Base-by-base conservation (phyloP, 2,329 filamentous ascomycete species). In the Calonectria multiphialidica region DNA sequence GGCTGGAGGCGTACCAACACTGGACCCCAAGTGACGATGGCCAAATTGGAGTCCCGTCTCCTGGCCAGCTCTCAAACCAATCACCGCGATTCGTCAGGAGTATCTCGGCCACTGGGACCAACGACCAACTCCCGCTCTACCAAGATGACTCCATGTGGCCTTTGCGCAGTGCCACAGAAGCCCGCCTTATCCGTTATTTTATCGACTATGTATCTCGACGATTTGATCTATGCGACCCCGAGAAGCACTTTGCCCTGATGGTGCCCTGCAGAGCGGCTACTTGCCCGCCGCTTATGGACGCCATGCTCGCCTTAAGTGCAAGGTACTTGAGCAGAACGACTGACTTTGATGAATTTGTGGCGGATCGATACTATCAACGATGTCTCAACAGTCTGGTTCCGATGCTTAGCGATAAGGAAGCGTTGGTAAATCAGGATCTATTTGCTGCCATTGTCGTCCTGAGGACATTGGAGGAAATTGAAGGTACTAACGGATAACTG, bases 391-490 rank as follows among this genome's bases (percentile, higher is more conserved):
- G 65, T 16, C 18, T 72, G 57, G 57, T 72, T 7, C 65, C 59
- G 0, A 65, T 66, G 47, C 35, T 68, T 10, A 45, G 40, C 6
- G 47, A 65, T 13, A 35, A 62, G 25, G 47, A 65, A 9, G 65
- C 59, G 4, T 44, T 65, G 37, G 7, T 57, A 18, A 65, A 72
- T 10, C 44, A 68, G 16, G 65, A 72, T 42, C 33, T 72, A 15
- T 72, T 72, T 40, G 70, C 70, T 16, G 70, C 70, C 5, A 61
- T 68, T 33, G 61, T 72, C 6, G 28, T 68, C n/a, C 42, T 72
- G 49, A 72, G 70, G 21, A 72, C 65, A 1, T 33, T 72, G 6
- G 70, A 72, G n/a, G 70, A 72, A 23, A 67, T 68, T 25, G 70
- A 72, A 68, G 70, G 70, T 65, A 40, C 40, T 13, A n/a, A n/a